Evolutionary conservation across 306 rosid genomes (phyloP).

Genomic region (Prunus mongolica): DNA sequence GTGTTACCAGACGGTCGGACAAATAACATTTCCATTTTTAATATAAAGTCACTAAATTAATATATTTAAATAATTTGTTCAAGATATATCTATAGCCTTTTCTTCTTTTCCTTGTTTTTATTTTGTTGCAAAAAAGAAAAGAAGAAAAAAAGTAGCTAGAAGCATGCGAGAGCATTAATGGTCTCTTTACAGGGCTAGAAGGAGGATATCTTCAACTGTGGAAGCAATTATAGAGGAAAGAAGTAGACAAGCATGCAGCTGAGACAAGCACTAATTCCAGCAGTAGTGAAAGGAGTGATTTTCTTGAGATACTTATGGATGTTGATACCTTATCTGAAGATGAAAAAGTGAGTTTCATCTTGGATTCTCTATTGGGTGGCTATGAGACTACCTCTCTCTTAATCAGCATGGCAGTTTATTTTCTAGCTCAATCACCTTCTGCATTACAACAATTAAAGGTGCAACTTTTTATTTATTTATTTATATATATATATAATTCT

Average conservation of each 20-base stretch:
- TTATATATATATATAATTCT: background rate
- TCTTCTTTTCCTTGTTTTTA: background rate
- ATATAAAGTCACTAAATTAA: background rate
- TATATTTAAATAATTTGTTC: no score
- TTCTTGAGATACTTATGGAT: slow-evolving; percentile 30
- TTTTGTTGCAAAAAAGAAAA: background rate
- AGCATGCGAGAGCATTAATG: slow-evolving; percentile 6
- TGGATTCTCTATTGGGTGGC: slow-evolving; percentile 41
- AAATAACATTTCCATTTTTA: background rate
- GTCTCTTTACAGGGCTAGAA: slow-evolving; percentile 39
- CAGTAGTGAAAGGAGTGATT: slow-evolving; percentile 17
- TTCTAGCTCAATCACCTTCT: slow-evolving; percentile 32
- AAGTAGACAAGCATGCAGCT: slow-evolving; percentile 8
- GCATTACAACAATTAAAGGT: slow-evolving; percentile 30
- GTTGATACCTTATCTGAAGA: slow-evolving; percentile 32
- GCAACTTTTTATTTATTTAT: no score
- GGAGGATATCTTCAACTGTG: slow-evolving; percentile 29
- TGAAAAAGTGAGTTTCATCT: slow-evolving; percentile 33
- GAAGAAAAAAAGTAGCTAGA: background rate
- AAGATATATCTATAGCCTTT: background rate
- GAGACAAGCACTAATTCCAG: background rate
- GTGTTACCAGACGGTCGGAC: background rate
- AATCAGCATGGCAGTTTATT: slow-evolving; percentile 29
- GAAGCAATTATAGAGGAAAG: slow-evolving; percentile 38
- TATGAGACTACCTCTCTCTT: slow-evolving; percentile 36